These are phyloP conservation scores for Orbilia oligospora DNA, from an alignment of 2,329 filamentous ascomycete species.

Conservation along the genomic window DNA sequence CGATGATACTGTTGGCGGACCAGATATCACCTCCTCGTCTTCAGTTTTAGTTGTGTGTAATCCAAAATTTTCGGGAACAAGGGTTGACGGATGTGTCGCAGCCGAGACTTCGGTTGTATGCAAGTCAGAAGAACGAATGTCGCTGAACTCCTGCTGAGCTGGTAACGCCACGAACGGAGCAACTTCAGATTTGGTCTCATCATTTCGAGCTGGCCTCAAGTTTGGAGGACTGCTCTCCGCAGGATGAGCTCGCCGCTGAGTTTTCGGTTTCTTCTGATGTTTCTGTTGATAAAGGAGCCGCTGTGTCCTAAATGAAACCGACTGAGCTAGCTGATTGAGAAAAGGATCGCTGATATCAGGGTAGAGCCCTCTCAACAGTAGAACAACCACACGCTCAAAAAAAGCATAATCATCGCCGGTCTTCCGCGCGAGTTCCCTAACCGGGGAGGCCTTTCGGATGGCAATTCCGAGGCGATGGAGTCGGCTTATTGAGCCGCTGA, in stretches of 20 bases:
- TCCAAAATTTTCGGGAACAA: conserved; percentile 9
- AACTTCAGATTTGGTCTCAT: too few relatives aligned
- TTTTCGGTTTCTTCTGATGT: conserved; percentile 19
- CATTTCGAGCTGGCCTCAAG: background rate
- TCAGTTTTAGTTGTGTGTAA: background rate
- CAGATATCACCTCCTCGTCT: background rate
- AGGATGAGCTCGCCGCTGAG: background rate
- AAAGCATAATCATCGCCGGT: conserved; percentile 10
- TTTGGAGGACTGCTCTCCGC: background rate
- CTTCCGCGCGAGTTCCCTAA: conserved; percentile 15
- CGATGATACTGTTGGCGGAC: conserved; percentile 16
- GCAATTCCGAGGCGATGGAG: conserved; percentile 32
- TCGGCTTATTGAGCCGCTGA: conserved; percentile 14
- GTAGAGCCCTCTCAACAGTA: conserved; percentile 25
- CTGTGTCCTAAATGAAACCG: conserved; percentile 26
- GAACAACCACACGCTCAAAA: conserved; percentile 16
- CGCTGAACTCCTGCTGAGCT: too few relatives aligned
- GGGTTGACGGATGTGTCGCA: conserved; percentile 4
- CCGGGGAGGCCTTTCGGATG: conserved; percentile 27
- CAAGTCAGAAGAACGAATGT: too few relatives aligned
- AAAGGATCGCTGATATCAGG: conserved; percentile 23
- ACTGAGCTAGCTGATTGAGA: conserved; percentile 8
- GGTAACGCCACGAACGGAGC: too few relatives aligned
- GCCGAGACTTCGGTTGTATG: too few relatives aligned
- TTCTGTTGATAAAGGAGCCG: conserved; percentile 26